Percentiles rank a stretch among this genome's conserved stretches.
phyloP scores from a whole-genome alignment of 352 stramenopile species.

The Phytophthora lateralis region DNA sequence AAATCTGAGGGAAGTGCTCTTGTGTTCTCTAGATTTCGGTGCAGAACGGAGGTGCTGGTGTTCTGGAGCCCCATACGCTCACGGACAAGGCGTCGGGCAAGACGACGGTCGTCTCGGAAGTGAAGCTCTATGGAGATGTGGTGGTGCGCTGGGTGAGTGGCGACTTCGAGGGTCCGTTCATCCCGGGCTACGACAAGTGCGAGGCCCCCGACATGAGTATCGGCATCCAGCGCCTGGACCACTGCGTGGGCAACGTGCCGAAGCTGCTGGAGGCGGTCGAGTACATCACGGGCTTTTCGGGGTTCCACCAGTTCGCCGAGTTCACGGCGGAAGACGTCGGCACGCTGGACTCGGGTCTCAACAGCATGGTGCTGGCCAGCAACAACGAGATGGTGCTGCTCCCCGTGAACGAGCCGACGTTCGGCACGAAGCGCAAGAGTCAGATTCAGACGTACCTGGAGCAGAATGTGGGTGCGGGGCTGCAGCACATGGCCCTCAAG shows the following conservation, averaged over 20 bases:
- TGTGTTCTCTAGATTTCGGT: constrained; percentile 38
- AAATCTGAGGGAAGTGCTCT: background rate
- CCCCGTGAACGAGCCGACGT: constrained; percentile 95
- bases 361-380: constrained; percentile 94
- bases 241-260: constrained; percentile 92
- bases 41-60: constrained; percentile 67
- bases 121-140: constrained; percentile 89
- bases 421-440: constrained; percentile 92
- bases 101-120: constrained; percentile 68
- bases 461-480: constrained; percentile 93
- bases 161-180: constrained; percentile 72
- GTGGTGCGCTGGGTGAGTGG: constrained; percentile 88
- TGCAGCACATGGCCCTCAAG: constrained; percentile 98
- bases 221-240: constrained; percentile 88
- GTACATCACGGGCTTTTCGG: constrained; percentile 81
- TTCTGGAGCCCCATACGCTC: constrained; percentile 61
- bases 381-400: constrained; percentile 95
- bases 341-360: constrained; percentile 94
- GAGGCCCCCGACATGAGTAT: constrained; percentile 59
- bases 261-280: constrained; percentile 87
- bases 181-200: constrained; percentile 78
- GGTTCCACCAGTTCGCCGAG: constrained; percentile 95
- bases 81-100: constrained; percentile 68
- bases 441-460: constrained; percentile 97
- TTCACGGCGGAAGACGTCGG: constrained; percentile 95